These are phyloP conservation scores for thale cress (Arabidopsis thaliana) DNA, from an alignment of 345 rosid genomes.

Conservation along the genomic window DNA sequence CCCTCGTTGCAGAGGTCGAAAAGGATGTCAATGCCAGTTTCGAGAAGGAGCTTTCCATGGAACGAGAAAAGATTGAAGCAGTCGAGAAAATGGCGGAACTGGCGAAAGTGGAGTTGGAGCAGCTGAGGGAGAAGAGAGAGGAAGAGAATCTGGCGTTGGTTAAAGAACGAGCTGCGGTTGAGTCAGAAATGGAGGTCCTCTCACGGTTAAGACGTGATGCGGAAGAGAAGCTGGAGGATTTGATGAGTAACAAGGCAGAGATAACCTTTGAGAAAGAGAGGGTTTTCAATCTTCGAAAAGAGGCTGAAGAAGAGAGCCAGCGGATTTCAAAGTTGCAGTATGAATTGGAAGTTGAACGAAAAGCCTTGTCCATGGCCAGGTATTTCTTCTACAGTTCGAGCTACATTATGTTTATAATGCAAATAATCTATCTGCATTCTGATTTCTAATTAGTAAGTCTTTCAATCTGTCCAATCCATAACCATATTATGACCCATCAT, in stretches of 20 bases:
- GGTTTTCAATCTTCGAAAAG: slow-evolving; percentile 63
- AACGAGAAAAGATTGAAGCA: slow-evolving; percentile 81
- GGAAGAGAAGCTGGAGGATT: slow-evolving; percentile 78
- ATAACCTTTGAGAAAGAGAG: slow-evolving; percentile 87
- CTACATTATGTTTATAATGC: slow-evolving; percentile 7
- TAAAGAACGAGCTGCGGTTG: slow-evolving; percentile 81
- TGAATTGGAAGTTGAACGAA: slow-evolving; percentile 92
- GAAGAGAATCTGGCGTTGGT: slow-evolving; percentile 63
- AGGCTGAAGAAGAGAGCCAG: slow-evolving; percentile 82
- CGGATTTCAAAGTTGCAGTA: slow-evolving; percentile 73
- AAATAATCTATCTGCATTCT: background rate
- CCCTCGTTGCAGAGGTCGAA: slow-evolving; percentile 87
- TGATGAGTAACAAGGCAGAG: slow-evolving; percentile 79
- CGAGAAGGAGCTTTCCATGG: slow-evolving; percentile 78
- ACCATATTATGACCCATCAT: background rate
- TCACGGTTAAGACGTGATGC: slow-evolving; percentile 75
- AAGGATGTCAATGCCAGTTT: slow-evolving; percentile 81
- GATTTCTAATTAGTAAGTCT: slow-evolving; percentile 13
- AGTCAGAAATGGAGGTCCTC: slow-evolving; percentile 87
- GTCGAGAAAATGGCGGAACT: slow-evolving; percentile 90
- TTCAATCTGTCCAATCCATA: slow-evolving; percentile 1
- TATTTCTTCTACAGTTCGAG: slow-evolving; percentile 37
- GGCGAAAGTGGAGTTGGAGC: slow-evolving; percentile 75
- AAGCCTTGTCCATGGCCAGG: slow-evolving; percentile 98
- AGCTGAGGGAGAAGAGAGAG: slow-evolving; percentile 76